Base-by-base conservation (phyloP, 306 rosid genomes). In the Medicago ruthenica region DNA sequence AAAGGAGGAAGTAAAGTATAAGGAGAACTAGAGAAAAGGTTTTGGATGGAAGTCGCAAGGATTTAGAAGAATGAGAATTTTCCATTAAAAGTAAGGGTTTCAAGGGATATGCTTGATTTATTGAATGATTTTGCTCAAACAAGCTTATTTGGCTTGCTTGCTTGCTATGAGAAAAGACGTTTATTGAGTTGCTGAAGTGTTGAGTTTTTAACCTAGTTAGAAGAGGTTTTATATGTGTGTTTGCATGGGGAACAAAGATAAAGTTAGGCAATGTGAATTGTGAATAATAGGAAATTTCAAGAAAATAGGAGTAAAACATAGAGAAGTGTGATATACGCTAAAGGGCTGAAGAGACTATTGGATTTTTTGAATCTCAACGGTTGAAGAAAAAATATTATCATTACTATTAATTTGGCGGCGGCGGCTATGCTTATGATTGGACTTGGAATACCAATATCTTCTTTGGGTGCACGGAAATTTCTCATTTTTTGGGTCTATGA, bases 311-410 rank as follows among this genome's bases (percentile, higher is more conserved):
- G 36, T 31, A 67, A 77, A 17, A 40, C 27, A 40, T 39, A 44
- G 55, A 79, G 74, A 45, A 86, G 85, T 83, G 86, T 78, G 79
- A 9, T 7, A 50, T 88, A 89, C 83, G 92, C 86, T 40, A 55
- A 18, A 55, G 53, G 1, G 57, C 11, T 27, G 20, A 47, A 64
- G 42, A 57, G 67, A 84, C 66, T 81, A 36, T 47, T 78, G 73
- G 67, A 36, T 16, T 41, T 22, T 31, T 76, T 27, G 39, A 85
- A 85, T 83, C 92, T 91, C 91, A 91, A 89, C 84, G 84, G 69
- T 79, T 80, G 74, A 41, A 76, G n/a, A 69, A 76, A 74, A 11
- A 10, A 17, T 54, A 18, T 14, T 18, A 54, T 55, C 20, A 18
- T 9, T 55, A 20, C n/a, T 2, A 37, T 22, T 7, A 15, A 51